Conservation (phyloP, 768 basidiomycete species). For the Fistulinella prunicolor region DNA sequence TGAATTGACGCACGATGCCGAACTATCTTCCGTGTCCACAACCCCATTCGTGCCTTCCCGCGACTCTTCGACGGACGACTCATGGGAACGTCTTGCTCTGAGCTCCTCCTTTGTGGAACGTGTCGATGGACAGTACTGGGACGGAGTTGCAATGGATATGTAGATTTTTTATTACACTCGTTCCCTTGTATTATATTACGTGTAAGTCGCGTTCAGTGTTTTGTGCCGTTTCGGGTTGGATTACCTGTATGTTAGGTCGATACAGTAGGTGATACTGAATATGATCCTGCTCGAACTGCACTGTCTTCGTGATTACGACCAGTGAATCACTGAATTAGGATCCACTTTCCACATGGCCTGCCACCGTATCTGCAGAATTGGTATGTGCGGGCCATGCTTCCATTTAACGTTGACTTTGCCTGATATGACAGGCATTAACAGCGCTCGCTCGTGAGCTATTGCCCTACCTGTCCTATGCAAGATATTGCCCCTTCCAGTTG, state of each 20-base stretch:
- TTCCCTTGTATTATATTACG: not conserved
- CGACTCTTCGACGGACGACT: slow-evolving; percentile 1
- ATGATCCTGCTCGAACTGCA: not conserved
- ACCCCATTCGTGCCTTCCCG: not conserved
- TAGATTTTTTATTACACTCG: not conserved
- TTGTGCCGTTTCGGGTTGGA: not conserved
- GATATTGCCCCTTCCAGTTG: slow-evolving; percentile 10
- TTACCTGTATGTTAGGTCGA: not conserved
- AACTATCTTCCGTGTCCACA: slow-evolving; percentile 1
- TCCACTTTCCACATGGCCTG: too few species aligned
- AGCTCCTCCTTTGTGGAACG: slow-evolving; percentile 20
- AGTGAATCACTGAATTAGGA: too few species aligned
- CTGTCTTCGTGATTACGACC: too few species aligned
- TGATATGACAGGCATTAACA: slow-evolving; percentile 2
- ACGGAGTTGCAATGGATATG: not conserved
- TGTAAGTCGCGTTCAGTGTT: not conserved
- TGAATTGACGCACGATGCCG: slow-evolving; percentile 16
- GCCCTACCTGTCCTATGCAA: not conserved
- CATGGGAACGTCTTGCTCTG: slow-evolving; percentile 21
- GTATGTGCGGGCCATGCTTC: too few species aligned
- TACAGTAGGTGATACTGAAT: too few species aligned
- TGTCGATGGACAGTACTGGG: not conserved
- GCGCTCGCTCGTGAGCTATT: slow-evolving; percentile 19
- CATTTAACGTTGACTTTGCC: not conserved
- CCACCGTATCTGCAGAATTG: too few species aligned